phyloP scores from a whole-genome alignment of 257 asterid species.

The Perilla frutescens region DNA sequence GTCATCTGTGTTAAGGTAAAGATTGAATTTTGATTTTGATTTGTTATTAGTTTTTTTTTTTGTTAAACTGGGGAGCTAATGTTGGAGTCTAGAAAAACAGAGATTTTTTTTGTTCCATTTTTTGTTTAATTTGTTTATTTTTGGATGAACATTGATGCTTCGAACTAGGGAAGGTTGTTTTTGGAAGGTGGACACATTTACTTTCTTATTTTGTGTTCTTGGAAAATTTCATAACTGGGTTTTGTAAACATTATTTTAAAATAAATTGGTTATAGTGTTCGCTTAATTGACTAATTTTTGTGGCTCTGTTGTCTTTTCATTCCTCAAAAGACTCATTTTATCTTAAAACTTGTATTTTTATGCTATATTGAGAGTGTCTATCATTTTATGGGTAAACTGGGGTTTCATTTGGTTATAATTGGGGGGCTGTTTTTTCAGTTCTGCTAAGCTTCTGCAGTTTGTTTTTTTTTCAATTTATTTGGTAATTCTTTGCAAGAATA shows the following conservation, averaged over 20 bases:
- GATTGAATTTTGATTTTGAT: neutral
- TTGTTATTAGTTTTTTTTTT: slow-evolving; percentile 7
- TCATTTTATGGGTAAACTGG: slow-evolving; percentile 14
- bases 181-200: slow-evolving; percentile 20
- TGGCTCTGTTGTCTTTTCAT: neutral
- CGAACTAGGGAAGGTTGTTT: slow-evolving; percentile 30
- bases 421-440: slow-evolving; percentile 22
- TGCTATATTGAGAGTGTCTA: slow-evolving; percentile 7
- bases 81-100: neutral
- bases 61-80: neutral
- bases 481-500: neutral
- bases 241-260: neutral
- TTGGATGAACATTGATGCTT: slow-evolving; percentile 20
- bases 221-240: slow-evolving; percentile 29
- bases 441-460: slow-evolving; percentile 20
- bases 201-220: slow-evolving; percentile 23
- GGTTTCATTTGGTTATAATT: slow-evolving; percentile 9
- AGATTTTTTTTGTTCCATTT: neutral
- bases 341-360: neutral
- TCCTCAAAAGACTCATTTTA: slow-evolving; percentile 2
- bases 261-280: neutral
- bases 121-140: neutral
- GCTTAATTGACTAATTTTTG: slow-evolving; percentile 19
- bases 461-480: neutral
- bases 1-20: slow-evolving; percentile 49